Evolutionary conservation across 306 rosid genomes (phyloP), one percentile per base, ranked within the genome.

Genomic region (Macrotyloma uniflorum): DNA sequence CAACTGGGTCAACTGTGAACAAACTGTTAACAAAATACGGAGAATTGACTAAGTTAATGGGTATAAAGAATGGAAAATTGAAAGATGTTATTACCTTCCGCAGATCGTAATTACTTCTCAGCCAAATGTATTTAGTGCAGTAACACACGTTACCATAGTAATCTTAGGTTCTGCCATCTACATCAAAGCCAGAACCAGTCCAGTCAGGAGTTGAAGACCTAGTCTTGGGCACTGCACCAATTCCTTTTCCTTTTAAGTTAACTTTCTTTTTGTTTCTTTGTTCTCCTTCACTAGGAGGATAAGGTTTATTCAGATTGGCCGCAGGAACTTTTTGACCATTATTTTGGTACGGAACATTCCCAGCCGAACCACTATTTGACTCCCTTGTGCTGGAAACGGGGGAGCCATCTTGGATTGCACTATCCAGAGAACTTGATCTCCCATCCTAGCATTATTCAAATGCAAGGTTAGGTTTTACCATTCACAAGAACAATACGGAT

Each of bases 171-270:
- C 89, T 87, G 77, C 91, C 89, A 80, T 90, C 93, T 74, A 89
- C 98, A 57, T 92, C 90, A 84, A 94, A 94, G 67, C 97, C 98
- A 47, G 98, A 81, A 32, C 97, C 98, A 30, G 96, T 92, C 96
- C 97, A 94, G 36, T 88, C 97, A 74, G 93, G 81, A 43, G 82
- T 87, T 14, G 88, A 75, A 79, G 96, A 55, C 86, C 92, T 90
- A 46, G 91, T 89, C 82, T 89, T 91, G 23, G 91, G 80, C 81
- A 87, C 88, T 5, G 90, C 97, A 35, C 97, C 98, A 35, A 90
- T 82, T 87, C 97, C 98, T 84, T 83, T 94, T 78, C 97, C 98
- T 86, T 88, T 90, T 53, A 85, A 71, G 85, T 85, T 93, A 53
- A 63, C 83, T 85, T 87, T 94, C 95, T 89, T 94, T 82, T 84